phyloP scores from a whole-genome alignment of 2,329 filamentous ascomycete genomes.

The Plenodomus lindquistii region DNA sequence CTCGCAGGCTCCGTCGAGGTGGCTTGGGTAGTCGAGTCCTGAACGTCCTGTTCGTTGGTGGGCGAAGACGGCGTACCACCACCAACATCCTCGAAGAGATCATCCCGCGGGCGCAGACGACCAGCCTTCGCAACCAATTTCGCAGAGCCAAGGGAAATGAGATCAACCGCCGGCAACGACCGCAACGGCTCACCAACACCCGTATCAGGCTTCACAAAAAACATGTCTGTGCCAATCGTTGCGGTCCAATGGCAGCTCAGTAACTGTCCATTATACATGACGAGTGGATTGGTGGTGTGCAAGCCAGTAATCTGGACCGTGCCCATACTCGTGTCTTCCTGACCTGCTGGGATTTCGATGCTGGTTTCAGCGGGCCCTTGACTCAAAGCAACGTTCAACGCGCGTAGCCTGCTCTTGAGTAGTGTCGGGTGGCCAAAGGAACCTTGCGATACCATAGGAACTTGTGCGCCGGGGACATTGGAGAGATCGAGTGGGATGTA shows the following conservation, averaged over 20 bases:
- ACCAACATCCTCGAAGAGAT: constrained; percentile 18
- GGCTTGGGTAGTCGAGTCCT: not conserved
- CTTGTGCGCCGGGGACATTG: constrained; percentile 35
- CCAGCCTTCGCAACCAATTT: constrained; percentile 71
- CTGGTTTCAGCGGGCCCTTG: constrained; percentile 13
- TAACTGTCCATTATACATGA: constrained; percentile 77
- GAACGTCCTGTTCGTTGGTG: not conserved
- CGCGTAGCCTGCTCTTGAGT: constrained; percentile 35
- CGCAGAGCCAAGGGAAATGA: constrained; percentile 71
- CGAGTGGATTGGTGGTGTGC: constrained; percentile 73
- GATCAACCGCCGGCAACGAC: constrained; percentile 63
- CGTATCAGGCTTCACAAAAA: constrained; percentile 59
- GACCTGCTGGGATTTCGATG: constrained; percentile 10
- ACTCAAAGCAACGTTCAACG: constrained; percentile 28
- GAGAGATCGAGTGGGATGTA: constrained; percentile 65
- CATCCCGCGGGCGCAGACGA: constrained; percentile 52
- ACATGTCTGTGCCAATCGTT: constrained; percentile 80
- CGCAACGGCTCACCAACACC: constrained; percentile 49
- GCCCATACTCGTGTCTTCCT: constrained; percentile 29
- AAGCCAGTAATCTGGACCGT: constrained; percentile 81
- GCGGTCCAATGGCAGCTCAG: constrained; percentile 82
- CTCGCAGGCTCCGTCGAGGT: constrained; percentile 3
- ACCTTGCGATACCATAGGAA: constrained; percentile 18
- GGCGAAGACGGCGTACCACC: not conserved
- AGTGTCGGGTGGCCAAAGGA: constrained; percentile 28